These are phyloP conservation scores for Inonotus hispidus DNA, from an alignment of 1,284 basidiomycete genomes.

Conservation along the genomic window DNA sequence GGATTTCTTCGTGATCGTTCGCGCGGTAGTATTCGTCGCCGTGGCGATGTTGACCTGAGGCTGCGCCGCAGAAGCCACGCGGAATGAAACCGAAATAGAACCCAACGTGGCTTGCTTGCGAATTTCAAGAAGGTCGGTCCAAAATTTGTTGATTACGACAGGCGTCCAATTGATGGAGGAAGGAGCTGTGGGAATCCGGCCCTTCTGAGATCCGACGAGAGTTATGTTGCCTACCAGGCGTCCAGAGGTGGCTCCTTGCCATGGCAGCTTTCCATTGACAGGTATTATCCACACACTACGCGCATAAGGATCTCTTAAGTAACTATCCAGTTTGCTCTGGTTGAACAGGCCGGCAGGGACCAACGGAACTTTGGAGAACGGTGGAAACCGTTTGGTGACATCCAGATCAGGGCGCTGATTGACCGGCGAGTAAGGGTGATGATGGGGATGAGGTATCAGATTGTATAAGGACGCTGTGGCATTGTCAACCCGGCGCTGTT, in stretches of 20 bases:
- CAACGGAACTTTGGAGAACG: conserved; percentile 24
- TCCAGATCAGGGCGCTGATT: background rate
- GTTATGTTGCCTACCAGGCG: conserved; percentile 30
- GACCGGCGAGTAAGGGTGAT: conserved; percentile 22
- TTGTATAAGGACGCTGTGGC: conserved; percentile 26
- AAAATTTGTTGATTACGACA: conserved; percentile 40
- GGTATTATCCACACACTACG: conserved; percentile 61
- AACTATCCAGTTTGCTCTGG: conserved; percentile 25
- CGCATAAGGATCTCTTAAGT: conserved; percentile 30
- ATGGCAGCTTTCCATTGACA: conserved; percentile 49
- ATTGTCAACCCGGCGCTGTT: conserved; percentile 26
- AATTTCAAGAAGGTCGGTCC: conserved; percentile 45
- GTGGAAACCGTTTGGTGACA: conserved; percentile 8
- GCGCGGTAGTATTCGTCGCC: conserved; percentile 20
- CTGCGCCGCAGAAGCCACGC: conserved; percentile 29
- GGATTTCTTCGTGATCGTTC: conserved; percentile 3
- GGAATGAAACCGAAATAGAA: conserved; percentile 48
- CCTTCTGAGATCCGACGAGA: conserved; percentile 15
- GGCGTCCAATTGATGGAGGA: conserved; percentile 45
- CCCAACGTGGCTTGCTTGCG: conserved; percentile 38
- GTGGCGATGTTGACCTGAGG: conserved; percentile 15
- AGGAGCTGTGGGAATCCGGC: background rate
- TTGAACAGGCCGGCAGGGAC: conserved; percentile 41
- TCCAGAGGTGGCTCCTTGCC: conserved; percentile 43
- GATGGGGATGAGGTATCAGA: conserved; percentile 28